Base-by-base conservation (phyloP, 75 land plant genomes). In the Gnetum montanum region DNA sequence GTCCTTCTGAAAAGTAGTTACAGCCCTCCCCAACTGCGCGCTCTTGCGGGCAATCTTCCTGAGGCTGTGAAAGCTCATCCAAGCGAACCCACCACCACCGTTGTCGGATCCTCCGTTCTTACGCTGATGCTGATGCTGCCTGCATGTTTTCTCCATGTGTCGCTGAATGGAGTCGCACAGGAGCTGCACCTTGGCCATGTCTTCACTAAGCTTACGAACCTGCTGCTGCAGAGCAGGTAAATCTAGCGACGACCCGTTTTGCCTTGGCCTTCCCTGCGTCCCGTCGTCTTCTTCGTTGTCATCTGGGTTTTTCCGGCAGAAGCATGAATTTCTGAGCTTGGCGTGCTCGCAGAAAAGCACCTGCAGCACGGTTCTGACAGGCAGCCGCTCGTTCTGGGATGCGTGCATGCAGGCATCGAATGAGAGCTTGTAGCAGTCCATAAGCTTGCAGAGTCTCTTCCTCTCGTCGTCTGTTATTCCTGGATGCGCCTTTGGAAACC, bases 301-400 rank as follows among this genome's bases (percentile, higher is more conserved):
- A 45, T 56, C 45, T 61, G 67, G 6, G 74, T 68, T 8, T 70
- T 70, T 31, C 61, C 61, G 61, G 68, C 60, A 11, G 71, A 4
- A 22, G 8, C 16, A 48, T 50, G 6, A 49, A 54, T 62, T 56
- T 33, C 20, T 69, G 40, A 72, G 67, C 66, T 72, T 79, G 45
- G 56, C 35, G 25, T 83, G 77, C 65, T 83, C 76, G 0, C 78
- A 63, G 69, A 70, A 66, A 22, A 83, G 76, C 3, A 83, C 79
- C 52, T 83, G 90, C 56, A 86, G 64, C 5, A 83, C 90, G 0
- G 82, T 61, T 16, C 90, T 68, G 5, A 86, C 68, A 10, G 90
- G 90, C 1, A 86, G 64, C n/a, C 90, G 76, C 7, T 86, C 90
- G 53, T 86, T 86, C 48, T 86, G 83, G 5, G 81, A 72, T 0